Evolutionary conservation across 202 grass and related monocot genomes (phyloP), one percentile per base, ranked within the genome.

Genomic region (Carex sylvatica): DNA sequence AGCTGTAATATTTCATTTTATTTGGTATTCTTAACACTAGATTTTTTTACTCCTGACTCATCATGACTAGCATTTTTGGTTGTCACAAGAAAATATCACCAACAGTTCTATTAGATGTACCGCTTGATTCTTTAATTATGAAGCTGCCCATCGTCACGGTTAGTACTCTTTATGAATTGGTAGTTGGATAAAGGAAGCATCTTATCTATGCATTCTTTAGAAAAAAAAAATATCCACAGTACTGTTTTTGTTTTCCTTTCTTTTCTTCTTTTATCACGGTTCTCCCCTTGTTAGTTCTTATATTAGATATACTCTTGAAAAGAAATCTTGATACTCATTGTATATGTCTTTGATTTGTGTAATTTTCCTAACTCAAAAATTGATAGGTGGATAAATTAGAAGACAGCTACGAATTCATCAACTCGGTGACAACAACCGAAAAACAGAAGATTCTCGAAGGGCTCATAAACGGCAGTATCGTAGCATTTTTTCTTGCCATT

Each of bases 391-490:
- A 99, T 56, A 93, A 94, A 65, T 84, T 99, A 40, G 86, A 96
- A 89, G 88, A 99, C 2, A 89, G 93, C 81, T 91, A 92, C 1
- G 85, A 79, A 14, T 2, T 92, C 33, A 85, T 99, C 52, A 99
- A 92, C 79, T 81, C 84, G 18, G 90, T 74, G 80, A 24, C 81
- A 0, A 92, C 97, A 11, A 0, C 23, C 0, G 64, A 56, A 60
- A 99, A 96, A 79, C 97, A 96, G 81, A 92, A 79, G 77, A 88
- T 99, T 82, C 23, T 99, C 8, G 91, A 88, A 81, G 91, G 88
- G 18, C 72, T 99, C 14, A 83, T 99, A 28, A 80, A 87, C 5
- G 93, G 97, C 46, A 96, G 91, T 56, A 73, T 99, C 85, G 15
- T 94, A 26, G 91, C 93, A 22, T 81, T 96, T 20, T 12, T 99